phyloP scores from a whole-genome alignment of 2,329 filamentous ascomycete species.

The Macrophomina pseudophaseolina region DNA sequence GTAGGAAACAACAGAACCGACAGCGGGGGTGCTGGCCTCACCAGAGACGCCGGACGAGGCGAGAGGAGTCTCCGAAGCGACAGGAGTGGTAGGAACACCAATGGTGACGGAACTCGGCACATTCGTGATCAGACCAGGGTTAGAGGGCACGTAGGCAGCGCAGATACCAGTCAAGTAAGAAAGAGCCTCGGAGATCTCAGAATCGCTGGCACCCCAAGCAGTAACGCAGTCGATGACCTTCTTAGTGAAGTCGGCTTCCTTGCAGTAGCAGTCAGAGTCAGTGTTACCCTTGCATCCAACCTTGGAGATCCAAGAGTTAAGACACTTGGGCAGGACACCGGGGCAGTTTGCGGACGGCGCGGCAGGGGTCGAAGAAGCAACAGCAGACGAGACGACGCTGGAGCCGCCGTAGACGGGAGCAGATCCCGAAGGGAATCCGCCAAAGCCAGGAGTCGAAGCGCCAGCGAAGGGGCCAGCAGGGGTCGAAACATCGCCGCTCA shows the following conservation, averaged over 20 bases:
- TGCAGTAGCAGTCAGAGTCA: constrained; percentile 86
- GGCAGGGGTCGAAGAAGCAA: constrained; percentile 27
- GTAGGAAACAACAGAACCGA: constrained; percentile 17
- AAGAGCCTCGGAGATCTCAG: constrained; percentile 72
- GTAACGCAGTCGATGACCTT: constrained; percentile 82
- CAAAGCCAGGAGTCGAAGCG: constrained; percentile 27
- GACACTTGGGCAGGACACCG: constrained; percentile 78
- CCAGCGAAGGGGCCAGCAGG: constrained; percentile 22
- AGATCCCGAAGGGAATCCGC: constrained; percentile 5
- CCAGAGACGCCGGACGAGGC: not conserved
- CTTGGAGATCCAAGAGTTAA: constrained; percentile 84
- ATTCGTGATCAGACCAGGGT: constrained; percentile 84
- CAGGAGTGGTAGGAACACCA: constrained; percentile 52
- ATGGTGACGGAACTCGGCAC: constrained; percentile 65
- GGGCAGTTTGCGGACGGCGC: constrained; percentile 57
- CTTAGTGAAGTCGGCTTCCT: constrained; percentile 73
- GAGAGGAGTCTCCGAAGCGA: constrained; percentile 38
- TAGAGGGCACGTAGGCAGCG: constrained; percentile 71
- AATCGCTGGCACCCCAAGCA: constrained; percentile 71
- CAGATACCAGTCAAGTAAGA: constrained; percentile 92
- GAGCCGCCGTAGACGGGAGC: constrained; percentile 4
- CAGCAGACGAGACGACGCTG: constrained; percentile 19
- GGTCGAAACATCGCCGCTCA: constrained; percentile 4
- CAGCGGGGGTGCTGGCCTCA: constrained; percentile 15
- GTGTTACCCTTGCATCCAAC: constrained; percentile 83